Base-by-base conservation (phyloP, 2,329 filamentous ascomycete species). In the Metarhizium guizhouense region DNA sequence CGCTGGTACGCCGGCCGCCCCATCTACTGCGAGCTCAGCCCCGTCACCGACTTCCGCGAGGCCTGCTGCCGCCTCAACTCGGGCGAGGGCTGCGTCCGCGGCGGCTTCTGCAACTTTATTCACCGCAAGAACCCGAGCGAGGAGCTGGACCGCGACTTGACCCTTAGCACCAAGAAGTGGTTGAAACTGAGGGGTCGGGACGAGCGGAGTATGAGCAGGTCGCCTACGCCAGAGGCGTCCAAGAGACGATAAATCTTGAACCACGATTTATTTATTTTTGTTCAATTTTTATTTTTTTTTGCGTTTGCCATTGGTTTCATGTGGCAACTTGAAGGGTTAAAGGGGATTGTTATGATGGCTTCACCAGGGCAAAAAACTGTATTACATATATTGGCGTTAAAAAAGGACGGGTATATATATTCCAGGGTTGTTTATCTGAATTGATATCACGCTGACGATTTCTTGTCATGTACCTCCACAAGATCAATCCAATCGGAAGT, bases 31-130 rank as follows among this genome's bases (percentile, higher is more conserved):
- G 94, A 99, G 75, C 78, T 99, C 56, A 92, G 86, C 54, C 94
- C 94, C 64, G 94, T 99, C 56, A 99, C 94, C 61, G 94, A 99
- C 75, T 99, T 99, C 74, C 83, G 94, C 70, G 94, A 99, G 77
- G 94, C 94, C 18, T 99, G 94, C 72, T 99, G 94, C 74, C 83
- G 94, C 54, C 79, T 97, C 30, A 99, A 99, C 68, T 88, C 83
- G 43, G 94, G 94, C 59, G 94, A 97, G 73, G 94, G 94, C 48
- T 99, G 94, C 73, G 91, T 96, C 47, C 82, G 94, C 61, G 94
- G 92, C 60, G 94, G 94, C 36, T 97, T 97, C 78, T 99, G 94
- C 81, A 99, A 99, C 73, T 99, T 99, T 72, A 99, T 99, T 62
- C 94, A 99, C 72, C 84, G 94, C 68, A 99, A 99, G 79, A 94